Percentiles rank a stretch among this genome's conserved stretches.
Evolutionary conservation across 257 asterid genomes (phyloP).

Genomic region (Striga asiatica): DNA sequence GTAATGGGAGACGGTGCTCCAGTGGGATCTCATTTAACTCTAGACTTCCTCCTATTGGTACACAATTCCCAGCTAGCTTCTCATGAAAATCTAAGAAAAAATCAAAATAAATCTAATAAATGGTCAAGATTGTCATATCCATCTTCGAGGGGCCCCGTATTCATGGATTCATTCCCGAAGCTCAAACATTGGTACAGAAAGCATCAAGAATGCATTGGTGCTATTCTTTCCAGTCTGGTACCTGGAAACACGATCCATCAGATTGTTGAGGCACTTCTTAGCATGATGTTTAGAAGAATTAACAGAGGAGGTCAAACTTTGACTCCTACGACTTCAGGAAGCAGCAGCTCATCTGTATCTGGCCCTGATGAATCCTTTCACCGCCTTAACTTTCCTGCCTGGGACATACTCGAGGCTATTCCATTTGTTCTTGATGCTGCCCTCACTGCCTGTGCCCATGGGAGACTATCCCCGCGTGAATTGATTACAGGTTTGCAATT

Average conservation of each 20-base stretch:
- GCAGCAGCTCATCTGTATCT: slow-evolving; percentile 63
- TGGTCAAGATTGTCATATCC: slow-evolving; percentile 43
- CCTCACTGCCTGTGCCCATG: slow-evolving; percentile 90
- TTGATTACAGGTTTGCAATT: slow-evolving; percentile 78
- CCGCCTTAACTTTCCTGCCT: slow-evolving; percentile 79
- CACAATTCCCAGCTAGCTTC: slow-evolving; percentile 65
- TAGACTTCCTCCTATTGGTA: slow-evolving; percentile 70
- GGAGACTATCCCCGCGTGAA: slow-evolving; percentile 87
- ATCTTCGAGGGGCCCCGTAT: slow-evolving; percentile 51
- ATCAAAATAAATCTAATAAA: slow-evolving; percentile 37
- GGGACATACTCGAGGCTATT: slow-evolving; percentile 96
- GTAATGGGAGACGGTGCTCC: slow-evolving; percentile 58
- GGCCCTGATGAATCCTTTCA: slow-evolving; percentile 51
- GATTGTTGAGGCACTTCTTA: slow-evolving; percentile 76
- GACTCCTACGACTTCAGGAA: slow-evolving; percentile 69
- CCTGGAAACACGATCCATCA: slow-evolving; percentile 90
- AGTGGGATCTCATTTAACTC: slow-evolving; percentile 66
- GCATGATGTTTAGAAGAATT: slow-evolving; percentile 76
- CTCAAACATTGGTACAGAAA: slow-evolving; percentile 83
- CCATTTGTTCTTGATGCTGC: slow-evolving; percentile 98
- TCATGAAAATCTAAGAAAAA: slow-evolving; percentile 30
- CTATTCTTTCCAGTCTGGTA: slow-evolving; percentile 71
- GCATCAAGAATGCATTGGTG: slow-evolving; percentile 80
- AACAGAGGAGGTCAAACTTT: slow-evolving; percentile 46
- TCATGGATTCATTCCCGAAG: slow-evolving; percentile 81